A percentile compares a stretch with the other conserved stretches of the same genome.
Conservation (phyloP, 306 rosid genomes). For the Cicer cuneatum region DNA sequence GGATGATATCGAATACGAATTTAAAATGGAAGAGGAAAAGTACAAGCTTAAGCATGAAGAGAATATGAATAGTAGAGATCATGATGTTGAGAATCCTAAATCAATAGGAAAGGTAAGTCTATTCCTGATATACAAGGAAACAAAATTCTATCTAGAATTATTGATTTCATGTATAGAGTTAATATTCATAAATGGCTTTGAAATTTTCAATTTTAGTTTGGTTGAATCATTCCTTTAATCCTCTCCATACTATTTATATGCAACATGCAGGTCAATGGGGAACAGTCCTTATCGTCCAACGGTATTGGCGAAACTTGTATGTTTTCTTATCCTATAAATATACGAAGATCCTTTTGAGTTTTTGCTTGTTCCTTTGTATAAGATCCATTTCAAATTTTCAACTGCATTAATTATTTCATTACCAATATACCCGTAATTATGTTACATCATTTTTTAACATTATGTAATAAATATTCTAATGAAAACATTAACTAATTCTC, state of each 20-base stretch:
- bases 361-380: too few relatives aligned
- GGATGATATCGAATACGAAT: constrained; percentile 95
- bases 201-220: constrained; percentile 14
- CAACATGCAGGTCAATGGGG: constrained; percentile 72
- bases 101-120: constrained; percentile 18
- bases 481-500: too few relatives aligned
- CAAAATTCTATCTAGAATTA: background rate
- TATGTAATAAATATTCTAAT: too few relatives aligned
- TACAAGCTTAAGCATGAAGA: constrained; percentile 51
- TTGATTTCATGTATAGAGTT: background rate
- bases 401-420: too few relatives aligned
- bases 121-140: background rate
- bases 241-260: constrained; percentile 31
- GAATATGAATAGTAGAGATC: constrained; percentile 60
- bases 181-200: background rate
- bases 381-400: too few relatives aligned
- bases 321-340: background rate
- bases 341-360: too few relatives aligned
- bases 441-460: too few relatives aligned
- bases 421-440: too few relatives aligned
- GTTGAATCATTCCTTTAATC: constrained; percentile 25
- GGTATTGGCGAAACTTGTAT: background rate
- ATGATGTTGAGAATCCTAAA: constrained; percentile 58
- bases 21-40: constrained; percentile 66
- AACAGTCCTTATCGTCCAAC: constrained; percentile 56